These are phyloP conservation scores for Xylaria sp. DNA, from an alignment of 2,329 filamentous ascomycete species.

Conservation along the genomic window DNA sequence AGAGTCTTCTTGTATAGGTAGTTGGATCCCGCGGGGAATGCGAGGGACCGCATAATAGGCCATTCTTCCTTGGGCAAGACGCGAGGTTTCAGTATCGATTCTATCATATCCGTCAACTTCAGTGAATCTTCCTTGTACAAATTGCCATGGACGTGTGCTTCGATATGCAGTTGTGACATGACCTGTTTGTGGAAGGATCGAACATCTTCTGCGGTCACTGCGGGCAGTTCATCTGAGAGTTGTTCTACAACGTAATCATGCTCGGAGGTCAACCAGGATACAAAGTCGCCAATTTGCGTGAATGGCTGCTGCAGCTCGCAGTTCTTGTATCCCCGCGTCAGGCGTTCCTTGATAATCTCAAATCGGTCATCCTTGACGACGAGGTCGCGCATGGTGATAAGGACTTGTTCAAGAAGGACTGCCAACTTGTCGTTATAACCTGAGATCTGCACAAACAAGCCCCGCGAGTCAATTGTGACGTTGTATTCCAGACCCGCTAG, in stretches of 20 bases:
- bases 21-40: slow-evolving; percentile 83
- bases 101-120: slow-evolving; percentile 83
- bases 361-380: slow-evolving; percentile 89
- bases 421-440: slow-evolving; percentile 98
- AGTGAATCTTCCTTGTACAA: slow-evolving; percentile 93
- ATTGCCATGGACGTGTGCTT: slow-evolving; percentile 90
- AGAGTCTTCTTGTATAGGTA: slow-evolving; percentile 84
- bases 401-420: slow-evolving; percentile 88
- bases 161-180: slow-evolving; percentile 85
- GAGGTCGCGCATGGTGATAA: slow-evolving; percentile 84
- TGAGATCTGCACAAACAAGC: slow-evolving; percentile 80
- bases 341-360: slow-evolving; percentile 87
- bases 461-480: slow-evolving; percentile 76
- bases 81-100: slow-evolving; percentile 79
- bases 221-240: slow-evolving; percentile 78
- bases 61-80: slow-evolving; percentile 81
- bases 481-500: slow-evolving; percentile 88
- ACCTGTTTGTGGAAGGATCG: slow-evolving; percentile 82
- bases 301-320: slow-evolving; percentile 90
- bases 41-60: slow-evolving; percentile 79
- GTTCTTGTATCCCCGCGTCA: slow-evolving; percentile 82
- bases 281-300: slow-evolving; percentile 86
- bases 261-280: slow-evolving; percentile 81
- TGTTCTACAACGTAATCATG: slow-evolving; percentile 83
- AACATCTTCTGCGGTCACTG: slow-evolving; percentile 79